phyloP scores from a whole-genome alignment of 2,329 filamentous ascomycete species.

The Hortaea sp. region DNA sequence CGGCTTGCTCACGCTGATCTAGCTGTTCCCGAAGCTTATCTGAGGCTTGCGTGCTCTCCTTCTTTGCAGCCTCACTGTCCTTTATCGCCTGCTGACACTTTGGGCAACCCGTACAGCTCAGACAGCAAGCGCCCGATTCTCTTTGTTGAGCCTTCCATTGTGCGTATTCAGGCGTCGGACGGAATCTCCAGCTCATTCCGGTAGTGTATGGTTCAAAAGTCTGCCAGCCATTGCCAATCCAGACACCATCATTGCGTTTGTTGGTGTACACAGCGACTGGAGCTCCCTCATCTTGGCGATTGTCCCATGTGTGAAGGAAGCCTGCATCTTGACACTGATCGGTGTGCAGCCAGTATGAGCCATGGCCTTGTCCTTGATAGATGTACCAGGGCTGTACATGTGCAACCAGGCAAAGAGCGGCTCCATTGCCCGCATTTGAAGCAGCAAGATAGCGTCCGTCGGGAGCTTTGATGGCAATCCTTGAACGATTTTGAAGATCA shows the following conservation, averaged over 20 bases:
- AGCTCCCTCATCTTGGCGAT: background rate
- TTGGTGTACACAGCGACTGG: background rate
- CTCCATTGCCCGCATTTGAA: background rate
- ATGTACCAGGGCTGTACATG: background rate
- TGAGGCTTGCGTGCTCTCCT: background rate
- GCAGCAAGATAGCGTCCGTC: background rate
- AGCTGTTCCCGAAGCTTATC: background rate
- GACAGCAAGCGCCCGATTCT: background rate
- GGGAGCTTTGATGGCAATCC: background rate
- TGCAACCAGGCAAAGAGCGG: background rate
- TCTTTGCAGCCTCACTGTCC: background rate
- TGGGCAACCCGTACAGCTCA: background rate
- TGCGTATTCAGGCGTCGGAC: background rate
- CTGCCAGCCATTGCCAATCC: background rate
- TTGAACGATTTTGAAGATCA: background rate
- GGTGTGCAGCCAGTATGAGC: background rate
- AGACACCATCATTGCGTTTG: background rate
- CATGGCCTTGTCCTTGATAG: background rate
- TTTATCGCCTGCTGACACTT: background rate
- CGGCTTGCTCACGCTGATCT: background rate
- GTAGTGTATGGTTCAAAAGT: background rate
- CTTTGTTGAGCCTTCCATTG: background rate
- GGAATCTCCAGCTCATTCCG: background rate
- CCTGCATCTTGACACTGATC: background rate
- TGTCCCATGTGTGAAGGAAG: background rate